These are phyloP conservation scores for Peronospora destructor DNA, from an alignment of 352 stramenopile species.

Conservation along the genomic window DNA sequence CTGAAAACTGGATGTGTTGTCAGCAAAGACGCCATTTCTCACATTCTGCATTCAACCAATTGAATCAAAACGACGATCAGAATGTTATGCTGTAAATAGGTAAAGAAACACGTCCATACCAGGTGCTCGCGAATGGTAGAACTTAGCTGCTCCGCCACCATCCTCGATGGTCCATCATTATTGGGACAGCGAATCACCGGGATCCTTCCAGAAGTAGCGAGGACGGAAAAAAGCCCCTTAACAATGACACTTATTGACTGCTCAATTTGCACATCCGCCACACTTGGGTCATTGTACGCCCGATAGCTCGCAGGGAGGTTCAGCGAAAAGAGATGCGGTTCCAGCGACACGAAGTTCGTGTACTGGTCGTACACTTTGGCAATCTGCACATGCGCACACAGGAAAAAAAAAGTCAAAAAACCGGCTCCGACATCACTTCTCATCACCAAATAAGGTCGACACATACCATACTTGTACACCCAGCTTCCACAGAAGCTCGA, in stretches of 20 bases:
- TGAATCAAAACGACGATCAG: conserved; percentile 1
- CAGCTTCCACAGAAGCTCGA: conserved; percentile 59
- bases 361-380: conserved; percentile 96
- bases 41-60: conserved; percentile 28
- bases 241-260: conserved; percentile 66
- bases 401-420: background rate
- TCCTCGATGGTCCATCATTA: conserved; percentile 91
- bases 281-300: conserved; percentile 88
- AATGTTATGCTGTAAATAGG: background rate
- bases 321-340: conserved; percentile 92
- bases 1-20: conserved; percentile 59
- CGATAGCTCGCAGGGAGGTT: conserved; percentile 90
- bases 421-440: background rate
- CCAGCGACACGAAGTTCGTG: conserved; percentile 95
- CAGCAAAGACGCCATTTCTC: conserved; percentile 60
- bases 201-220: conserved; percentile 89
- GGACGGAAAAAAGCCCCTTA: conserved; percentile 88
- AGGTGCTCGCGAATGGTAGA: conserved; percentile 72
- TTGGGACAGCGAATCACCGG: conserved; percentile 93
- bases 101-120: conserved; percentile 19
- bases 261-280: conserved; percentile 76
- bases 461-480: conserved; percentile 71
- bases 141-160: conserved; percentile 93
- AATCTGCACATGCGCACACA: conserved; percentile 44
- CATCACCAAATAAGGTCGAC: background rate